These are phyloP conservation scores for Suillus tomentosus DNA, from an alignment of 768 basidiomycete genomes.

Conservation along the genomic window DNA sequence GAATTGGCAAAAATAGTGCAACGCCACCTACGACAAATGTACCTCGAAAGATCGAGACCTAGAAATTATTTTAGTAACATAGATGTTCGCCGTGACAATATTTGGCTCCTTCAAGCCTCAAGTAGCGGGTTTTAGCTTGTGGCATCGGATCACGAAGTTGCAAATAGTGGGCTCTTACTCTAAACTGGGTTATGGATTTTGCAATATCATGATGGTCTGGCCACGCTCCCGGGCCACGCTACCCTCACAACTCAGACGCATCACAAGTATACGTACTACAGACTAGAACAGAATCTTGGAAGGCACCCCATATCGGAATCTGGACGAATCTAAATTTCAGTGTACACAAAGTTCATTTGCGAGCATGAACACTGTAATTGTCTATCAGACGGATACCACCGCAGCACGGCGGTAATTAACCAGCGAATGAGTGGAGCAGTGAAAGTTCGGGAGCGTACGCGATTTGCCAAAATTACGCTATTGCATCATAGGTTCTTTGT, in stretches of 20 bases:
- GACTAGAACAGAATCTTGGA: neutral
- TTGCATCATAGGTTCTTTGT: conserved; percentile 2
- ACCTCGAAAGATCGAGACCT: conserved; percentile 8
- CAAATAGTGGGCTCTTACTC: neutral
- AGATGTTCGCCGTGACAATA: neutral
- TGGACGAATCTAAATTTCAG: neutral
- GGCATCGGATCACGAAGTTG: neutral
- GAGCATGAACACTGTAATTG: neutral
- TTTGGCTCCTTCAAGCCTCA: neutral
- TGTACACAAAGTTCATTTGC: neutral
- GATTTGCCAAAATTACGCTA: neutral
- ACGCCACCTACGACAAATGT: conserved; percentile 7
- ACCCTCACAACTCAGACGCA: neutral
- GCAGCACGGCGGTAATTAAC: neutral
- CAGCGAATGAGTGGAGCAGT: neutral
- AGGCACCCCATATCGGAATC: neutral
- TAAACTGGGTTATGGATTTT: too few relatives aligned
- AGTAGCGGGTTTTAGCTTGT: too few relatives aligned
- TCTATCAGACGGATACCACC: neutral
- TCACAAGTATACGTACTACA: neutral
- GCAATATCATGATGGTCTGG: neutral
- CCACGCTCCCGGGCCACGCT: too few relatives aligned
- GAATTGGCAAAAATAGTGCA: conserved; percentile 11
- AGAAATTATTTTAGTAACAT: neutral
- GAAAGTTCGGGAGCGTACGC: neutral